Conservation (phyloP, 345 rosid species). For the Pugionium cornutum region DNA sequence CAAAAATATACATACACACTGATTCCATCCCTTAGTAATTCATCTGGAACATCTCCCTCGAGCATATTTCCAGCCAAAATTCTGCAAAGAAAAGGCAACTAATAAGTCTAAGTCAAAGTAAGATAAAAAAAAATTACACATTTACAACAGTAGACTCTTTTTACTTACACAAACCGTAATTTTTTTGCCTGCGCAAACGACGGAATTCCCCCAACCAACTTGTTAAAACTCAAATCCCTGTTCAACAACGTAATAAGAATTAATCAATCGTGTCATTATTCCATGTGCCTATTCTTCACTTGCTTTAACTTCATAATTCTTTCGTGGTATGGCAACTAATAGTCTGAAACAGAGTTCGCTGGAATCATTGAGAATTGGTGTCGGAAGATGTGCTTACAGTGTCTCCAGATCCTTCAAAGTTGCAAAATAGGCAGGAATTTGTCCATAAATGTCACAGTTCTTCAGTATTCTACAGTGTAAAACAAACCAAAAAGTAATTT, state of each 20-base stretch:
- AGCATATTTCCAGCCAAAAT: conserved; percentile 53
- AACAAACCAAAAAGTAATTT: conserved; percentile 3
- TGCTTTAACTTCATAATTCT: neutral
- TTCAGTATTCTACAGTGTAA: conserved; percentile 46
- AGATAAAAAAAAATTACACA: conserved; percentile 12
- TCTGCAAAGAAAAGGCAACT: conserved; percentile 39
- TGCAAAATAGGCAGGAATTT: conserved; percentile 48
- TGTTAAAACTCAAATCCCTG: conserved; percentile 75
- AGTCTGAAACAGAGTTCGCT: neutral
- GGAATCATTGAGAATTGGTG: conserved; percentile 11
- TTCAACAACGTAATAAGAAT: conserved; percentile 18
- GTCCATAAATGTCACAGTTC: conserved; percentile 47
- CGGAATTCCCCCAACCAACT: conserved; percentile 52
- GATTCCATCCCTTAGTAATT: conserved; percentile 52
- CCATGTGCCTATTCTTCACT: conserved; percentile 12
- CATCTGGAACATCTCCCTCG: conserved; percentile 55
- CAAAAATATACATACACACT: conserved; percentile 47
- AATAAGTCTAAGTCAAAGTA: conserved; percentile 15
- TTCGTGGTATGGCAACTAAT: neutral
- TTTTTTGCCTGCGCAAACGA: conserved; percentile 38
- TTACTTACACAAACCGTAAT: conserved; percentile 52
- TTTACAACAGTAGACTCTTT: conserved; percentile 1
- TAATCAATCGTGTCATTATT: conserved; percentile 20
- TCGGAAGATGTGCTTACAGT: conserved; percentile 41
- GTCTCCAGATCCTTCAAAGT: conserved; percentile 34